Percentiles rank a stretch among this genome's conserved stretches.
Conservation (phyloP, 2,329 filamentous ascomycete genomes). For the Fusarium sp. region DNA sequence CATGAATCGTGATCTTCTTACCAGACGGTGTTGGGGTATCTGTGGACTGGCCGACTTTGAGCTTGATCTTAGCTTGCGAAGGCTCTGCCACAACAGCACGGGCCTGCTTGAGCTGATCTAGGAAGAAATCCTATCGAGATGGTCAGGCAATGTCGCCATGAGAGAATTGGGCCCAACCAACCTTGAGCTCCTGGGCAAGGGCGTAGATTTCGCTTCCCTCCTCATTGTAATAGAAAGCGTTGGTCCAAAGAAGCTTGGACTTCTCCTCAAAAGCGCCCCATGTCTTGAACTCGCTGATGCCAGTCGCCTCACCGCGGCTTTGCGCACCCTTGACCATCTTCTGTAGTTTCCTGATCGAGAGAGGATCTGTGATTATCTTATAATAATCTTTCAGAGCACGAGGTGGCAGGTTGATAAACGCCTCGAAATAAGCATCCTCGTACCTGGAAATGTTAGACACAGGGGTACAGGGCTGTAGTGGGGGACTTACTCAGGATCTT, state of each 20-base stretch:
- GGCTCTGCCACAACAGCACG: constrained; percentile 80
- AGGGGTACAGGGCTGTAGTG: not conserved
- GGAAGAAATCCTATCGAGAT: constrained; percentile 73
- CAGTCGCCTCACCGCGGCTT: constrained; percentile 73
- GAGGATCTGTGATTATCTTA: constrained; percentile 81
- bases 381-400: constrained; percentile 87
- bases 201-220: constrained; percentile 87
- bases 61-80: constrained; percentile 80
- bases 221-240: constrained; percentile 91
- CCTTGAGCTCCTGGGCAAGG: constrained; percentile 83
- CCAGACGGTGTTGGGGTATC: constrained; percentile 57
- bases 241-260: constrained; percentile 84
- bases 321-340: constrained; percentile 81
- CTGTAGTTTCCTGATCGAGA: constrained; percentile 81
- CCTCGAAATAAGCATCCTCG: constrained; percentile 75
- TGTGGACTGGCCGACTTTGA: constrained; percentile 71
- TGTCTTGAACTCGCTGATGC: constrained; percentile 77
- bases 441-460: constrained; percentile 60
- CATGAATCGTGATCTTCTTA: constrained; percentile 79
- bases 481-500: constrained; percentile 70
- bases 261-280: constrained; percentile 88
- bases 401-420: constrained; percentile 83
- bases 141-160: constrained; percentile 19
- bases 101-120: constrained; percentile 75
- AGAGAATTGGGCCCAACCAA: constrained; percentile 48